Conservation (phyloP, 768 basidiomycete species). For the Serendipita vermifera region DNA sequence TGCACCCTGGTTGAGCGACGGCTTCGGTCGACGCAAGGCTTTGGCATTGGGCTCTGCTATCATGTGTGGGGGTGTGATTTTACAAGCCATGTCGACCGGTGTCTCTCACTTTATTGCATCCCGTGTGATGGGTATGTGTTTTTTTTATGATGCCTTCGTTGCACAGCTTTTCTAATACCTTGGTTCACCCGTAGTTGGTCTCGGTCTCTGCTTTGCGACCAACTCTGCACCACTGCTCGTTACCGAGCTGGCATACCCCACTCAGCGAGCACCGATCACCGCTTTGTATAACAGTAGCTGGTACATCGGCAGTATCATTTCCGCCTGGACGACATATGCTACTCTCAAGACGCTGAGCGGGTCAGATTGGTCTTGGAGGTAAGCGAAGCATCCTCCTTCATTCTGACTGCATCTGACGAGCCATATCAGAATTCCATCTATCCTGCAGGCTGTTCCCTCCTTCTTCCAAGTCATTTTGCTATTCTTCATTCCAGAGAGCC, state of each 20-base stretch:
- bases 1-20: constrained; percentile 47
- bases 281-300: constrained; percentile 50
- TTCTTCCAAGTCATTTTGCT: constrained; percentile 41
- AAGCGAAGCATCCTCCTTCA: background rate
- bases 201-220: constrained; percentile 47
- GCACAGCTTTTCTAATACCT: background rate
- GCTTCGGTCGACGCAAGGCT: constrained; percentile 45
- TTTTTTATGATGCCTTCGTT: background rate
- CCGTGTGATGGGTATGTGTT: constrained; percentile 30
- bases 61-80: constrained; percentile 50
- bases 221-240: constrained; percentile 53
- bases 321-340: constrained; percentile 37
- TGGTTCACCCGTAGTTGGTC: constrained; percentile 34
- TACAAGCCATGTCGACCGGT: constrained; percentile 37
- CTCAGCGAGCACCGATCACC: constrained; percentile 33
- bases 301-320: constrained; percentile 60
- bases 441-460: constrained; percentile 48
- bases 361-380: constrained; percentile 23
- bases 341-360: constrained; percentile 25
- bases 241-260: constrained; percentile 57
- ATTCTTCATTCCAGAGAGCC: constrained; percentile 29
- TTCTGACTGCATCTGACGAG: background rate
- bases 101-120: constrained; percentile 45
- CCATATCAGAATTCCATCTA: constrained; percentile 40
- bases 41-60: constrained; percentile 48